These are phyloP conservation scores for Aquilaria agallochum DNA, from an alignment of 441 rosid genomes.

Conservation along the genomic window DNA sequence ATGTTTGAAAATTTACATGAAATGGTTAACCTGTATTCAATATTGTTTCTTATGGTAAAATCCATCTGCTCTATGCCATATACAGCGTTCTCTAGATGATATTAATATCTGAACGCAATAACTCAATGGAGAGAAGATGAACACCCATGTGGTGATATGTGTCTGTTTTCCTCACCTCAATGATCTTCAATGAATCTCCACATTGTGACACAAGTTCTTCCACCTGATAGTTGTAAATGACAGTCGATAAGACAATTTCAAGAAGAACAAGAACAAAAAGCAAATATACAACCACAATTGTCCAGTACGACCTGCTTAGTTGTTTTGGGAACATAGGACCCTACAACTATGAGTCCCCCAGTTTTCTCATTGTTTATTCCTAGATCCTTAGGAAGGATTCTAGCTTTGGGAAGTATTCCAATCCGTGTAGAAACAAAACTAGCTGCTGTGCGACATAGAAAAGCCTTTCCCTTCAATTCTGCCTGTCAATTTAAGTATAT, in stretches of 20 bases:
- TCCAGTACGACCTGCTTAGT: constrained; percentile 72
- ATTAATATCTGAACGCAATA: too few relatives aligned
- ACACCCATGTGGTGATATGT: too few relatives aligned
- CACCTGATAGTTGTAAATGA: constrained; percentile 41
- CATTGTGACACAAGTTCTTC: constrained; percentile 74
- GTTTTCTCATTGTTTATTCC: constrained; percentile 52
- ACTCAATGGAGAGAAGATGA: too few relatives aligned
- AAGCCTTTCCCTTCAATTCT: constrained; percentile 77
- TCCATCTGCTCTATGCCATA: too few relatives aligned
- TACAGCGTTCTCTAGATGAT: too few relatives aligned
- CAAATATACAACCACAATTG: constrained; percentile 11
- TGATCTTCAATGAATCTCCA: constrained; percentile 51
- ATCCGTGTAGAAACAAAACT: constrained; percentile 90
- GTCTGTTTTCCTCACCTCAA: constrained; percentile 53
- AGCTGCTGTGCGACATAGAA: constrained; percentile 95
- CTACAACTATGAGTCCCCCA: constrained; percentile 91
- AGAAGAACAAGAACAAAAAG: constrained; percentile 9
- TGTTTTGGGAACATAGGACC: constrained; percentile 97
- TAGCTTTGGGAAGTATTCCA: constrained; percentile 84
- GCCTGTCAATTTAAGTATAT: constrained; percentile 56
- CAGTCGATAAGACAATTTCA: background rate
- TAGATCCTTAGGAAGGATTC: constrained; percentile 73
- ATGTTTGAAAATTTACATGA: too few relatives aligned
- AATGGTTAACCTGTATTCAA: too few relatives aligned
- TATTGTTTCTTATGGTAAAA: too few relatives aligned